phyloP scores from a whole-genome alignment of 805 yeast species.

The Torulaspora franciscae region DNA sequence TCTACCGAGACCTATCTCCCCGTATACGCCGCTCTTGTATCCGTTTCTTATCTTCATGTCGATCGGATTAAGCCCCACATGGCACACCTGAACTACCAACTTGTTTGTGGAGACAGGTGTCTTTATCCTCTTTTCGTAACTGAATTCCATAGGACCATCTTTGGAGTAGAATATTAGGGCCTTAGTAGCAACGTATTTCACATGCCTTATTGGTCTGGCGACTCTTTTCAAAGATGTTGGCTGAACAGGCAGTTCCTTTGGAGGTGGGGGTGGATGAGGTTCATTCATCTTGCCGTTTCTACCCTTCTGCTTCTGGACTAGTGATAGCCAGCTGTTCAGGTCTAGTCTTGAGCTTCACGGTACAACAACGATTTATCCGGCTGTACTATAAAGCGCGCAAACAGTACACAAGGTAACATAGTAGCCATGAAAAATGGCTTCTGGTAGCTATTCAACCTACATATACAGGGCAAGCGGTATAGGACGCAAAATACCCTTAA shows the following conservation, averaged over 20 bases:
- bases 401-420: background rate
- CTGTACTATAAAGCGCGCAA: background rate
- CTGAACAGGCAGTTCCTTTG: conserved; percentile 25
- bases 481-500: background rate
- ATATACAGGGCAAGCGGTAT: background rate
- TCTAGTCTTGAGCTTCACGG: background rate
- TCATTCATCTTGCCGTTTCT: conserved; percentile 13
- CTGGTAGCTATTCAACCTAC: background rate
- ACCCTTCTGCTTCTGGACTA: background rate
- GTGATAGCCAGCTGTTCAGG: background rate
- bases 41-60: conserved; percentile 59
- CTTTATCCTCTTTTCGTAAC: conserved; percentile 49
- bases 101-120: conserved; percentile 46
- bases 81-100: conserved; percentile 53
- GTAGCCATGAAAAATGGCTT: background rate
- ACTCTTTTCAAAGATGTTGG: conserved; percentile 35
- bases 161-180: conserved; percentile 41
- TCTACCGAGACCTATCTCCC: conserved; percentile 63
- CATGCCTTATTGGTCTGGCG: conserved; percentile 47
- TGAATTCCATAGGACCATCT: conserved; percentile 39
- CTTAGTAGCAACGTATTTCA: conserved; percentile 47
- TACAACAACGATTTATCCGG: background rate
- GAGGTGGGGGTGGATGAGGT: conserved; percentile 23
- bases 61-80: conserved; percentile 59
- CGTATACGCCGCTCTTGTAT: conserved; percentile 46